phyloP scores from a whole-genome alignment of 139 green algal genomes.

The Tetratostichococcus sp. region DNA sequence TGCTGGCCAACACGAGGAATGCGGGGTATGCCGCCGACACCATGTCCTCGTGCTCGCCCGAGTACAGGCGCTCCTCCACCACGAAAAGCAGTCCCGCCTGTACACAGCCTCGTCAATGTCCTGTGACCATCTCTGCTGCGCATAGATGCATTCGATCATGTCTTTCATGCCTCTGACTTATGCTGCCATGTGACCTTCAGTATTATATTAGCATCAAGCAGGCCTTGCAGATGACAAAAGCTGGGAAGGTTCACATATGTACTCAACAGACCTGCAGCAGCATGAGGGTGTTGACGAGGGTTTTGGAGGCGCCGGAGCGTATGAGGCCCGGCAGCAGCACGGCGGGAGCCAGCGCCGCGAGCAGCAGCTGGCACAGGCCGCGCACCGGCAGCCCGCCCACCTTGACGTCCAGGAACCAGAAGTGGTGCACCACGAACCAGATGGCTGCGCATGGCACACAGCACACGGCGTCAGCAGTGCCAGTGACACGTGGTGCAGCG shows the following conservation, averaged over 20 bases:
- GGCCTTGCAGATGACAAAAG: too few relatives aligned
- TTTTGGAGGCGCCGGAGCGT: constrained; percentile 8
- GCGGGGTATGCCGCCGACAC: constrained; percentile 57
- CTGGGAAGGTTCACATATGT: too few relatives aligned
- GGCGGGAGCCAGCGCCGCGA: constrained; percentile 61
- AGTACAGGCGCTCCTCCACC: constrained; percentile 73
- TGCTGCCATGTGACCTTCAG: too few relatives aligned
- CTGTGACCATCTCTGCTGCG: too few relatives aligned
- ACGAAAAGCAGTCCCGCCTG: constrained; percentile 67
- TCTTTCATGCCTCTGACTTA: too few relatives aligned
- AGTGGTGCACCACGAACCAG: constrained; percentile 77
- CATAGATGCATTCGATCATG: too few relatives aligned
- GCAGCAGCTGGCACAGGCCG: constrained; percentile 61
- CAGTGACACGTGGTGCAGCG: too few relatives aligned
- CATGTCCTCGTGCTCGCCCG: constrained; percentile 48
- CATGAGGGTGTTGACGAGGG: constrained; percentile 9
- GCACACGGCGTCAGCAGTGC: too few relatives aligned
- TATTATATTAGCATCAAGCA: too few relatives aligned
- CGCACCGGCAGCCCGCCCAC: constrained; percentile 61
- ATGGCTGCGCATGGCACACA: constrained; percentile 6
- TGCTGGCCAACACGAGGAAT: constrained; percentile 83
- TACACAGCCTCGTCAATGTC: too few relatives aligned
- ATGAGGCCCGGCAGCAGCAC: constrained; percentile 72
- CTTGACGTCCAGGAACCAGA: constrained; percentile 83
- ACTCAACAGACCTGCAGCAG: constrained; percentile 51